Percentiles rank a stretch among this genome's conserved stretches.
These are phyloP conservation scores for Sungouiozyma ichnusensis DNA, from an alignment of 805 yeast species.

Conservation along the genomic window DNA sequence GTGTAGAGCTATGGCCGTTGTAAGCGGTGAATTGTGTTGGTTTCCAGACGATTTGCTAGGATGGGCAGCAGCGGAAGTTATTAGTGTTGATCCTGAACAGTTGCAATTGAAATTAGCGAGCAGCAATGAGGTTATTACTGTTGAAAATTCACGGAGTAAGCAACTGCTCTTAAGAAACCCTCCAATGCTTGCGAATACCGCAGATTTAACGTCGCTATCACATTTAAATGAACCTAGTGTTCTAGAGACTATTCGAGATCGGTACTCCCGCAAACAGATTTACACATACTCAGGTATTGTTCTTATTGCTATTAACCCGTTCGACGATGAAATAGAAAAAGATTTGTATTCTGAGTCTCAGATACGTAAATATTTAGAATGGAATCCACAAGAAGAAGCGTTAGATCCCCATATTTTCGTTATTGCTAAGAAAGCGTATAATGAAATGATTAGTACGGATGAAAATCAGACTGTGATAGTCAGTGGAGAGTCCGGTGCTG, in stretches of 20 bases:
- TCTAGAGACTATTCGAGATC: conserved; percentile 79
- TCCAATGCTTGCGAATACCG: conserved; percentile 83
- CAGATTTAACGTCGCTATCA: conserved; percentile 84
- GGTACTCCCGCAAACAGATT: conserved; percentile 80
- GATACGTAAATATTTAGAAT: conserved; percentile 72
- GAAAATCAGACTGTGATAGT: conserved; percentile 93
- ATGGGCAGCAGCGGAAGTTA: conserved; percentile 62
- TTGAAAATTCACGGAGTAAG: conserved; percentile 24
- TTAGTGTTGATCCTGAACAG: conserved; percentile 35
- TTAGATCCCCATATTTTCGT: conserved; percentile 95
- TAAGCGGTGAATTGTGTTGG: conserved; percentile 68
- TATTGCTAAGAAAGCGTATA: conserved; percentile 93
- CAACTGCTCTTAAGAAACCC: conserved; percentile 81
- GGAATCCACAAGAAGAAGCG: conserved; percentile 61
- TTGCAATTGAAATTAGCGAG: conserved; percentile 45
- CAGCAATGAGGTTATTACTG: conserved; percentile 33
- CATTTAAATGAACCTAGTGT: conserved; percentile 95
- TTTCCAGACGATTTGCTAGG: conserved; percentile 59
- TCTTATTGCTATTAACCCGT: conserved; percentile 91
- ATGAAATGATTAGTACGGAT: conserved; percentile 80
- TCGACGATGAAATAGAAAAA: conserved; percentile 63
- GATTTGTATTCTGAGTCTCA: conserved; percentile 83
- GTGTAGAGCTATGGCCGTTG: conserved; percentile 27
- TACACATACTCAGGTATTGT: conserved; percentile 97
- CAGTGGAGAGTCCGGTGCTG: conserved; percentile 98